Conservation (phyloP, 1,284 basidiomycete genomes). For the Ustilago bromivora region DNA sequence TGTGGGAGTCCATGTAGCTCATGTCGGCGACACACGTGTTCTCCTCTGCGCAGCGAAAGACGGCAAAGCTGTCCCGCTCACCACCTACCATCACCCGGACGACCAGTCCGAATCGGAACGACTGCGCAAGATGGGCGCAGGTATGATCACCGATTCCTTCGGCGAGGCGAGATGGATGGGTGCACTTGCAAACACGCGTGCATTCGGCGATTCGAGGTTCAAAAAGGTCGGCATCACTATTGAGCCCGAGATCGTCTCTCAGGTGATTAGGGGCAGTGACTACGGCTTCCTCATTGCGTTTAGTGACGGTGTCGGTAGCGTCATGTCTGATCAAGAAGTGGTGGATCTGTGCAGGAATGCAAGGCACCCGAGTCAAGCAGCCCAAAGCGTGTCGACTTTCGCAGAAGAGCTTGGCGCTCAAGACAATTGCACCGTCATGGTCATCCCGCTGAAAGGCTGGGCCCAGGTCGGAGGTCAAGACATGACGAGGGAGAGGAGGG, state of each 20-base stretch:
- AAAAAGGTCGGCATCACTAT: constrained; percentile 81
- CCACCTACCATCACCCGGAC: constrained; percentile 83
- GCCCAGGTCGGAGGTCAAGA: constrained; percentile 83
- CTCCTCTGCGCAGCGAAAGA: constrained; percentile 81
- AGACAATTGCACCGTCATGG: constrained; percentile 91
- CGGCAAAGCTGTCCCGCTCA: constrained; percentile 80
- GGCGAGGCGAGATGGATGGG: constrained; percentile 98
- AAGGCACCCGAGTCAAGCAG: constrained; percentile 81
- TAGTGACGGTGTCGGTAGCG: constrained; percentile 86
- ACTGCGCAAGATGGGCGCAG: constrained; percentile 86
- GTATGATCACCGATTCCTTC: constrained; percentile 91
- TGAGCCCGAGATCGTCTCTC: constrained; percentile 89
- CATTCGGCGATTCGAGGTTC: constrained; percentile 90
- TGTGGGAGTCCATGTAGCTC: constrained; percentile 79
- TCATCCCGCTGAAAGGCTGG: constrained; percentile 95
- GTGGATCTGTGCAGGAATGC: constrained; percentile 85
- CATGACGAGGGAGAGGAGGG: constrained; percentile 74
- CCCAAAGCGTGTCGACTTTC: constrained; percentile 84
- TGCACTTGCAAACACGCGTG: constrained; percentile 89
- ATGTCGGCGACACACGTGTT: constrained; percentile 86
- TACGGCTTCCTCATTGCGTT: constrained; percentile 63
- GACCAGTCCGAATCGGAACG: constrained; percentile 85
- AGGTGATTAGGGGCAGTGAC: constrained; percentile 75
- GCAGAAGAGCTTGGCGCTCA: constrained; percentile 87
- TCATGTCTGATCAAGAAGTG: constrained; percentile 92